phyloP scores from a whole-genome alignment of 805 yeast species.

The Wickerhamomyces silvicola region DNA sequence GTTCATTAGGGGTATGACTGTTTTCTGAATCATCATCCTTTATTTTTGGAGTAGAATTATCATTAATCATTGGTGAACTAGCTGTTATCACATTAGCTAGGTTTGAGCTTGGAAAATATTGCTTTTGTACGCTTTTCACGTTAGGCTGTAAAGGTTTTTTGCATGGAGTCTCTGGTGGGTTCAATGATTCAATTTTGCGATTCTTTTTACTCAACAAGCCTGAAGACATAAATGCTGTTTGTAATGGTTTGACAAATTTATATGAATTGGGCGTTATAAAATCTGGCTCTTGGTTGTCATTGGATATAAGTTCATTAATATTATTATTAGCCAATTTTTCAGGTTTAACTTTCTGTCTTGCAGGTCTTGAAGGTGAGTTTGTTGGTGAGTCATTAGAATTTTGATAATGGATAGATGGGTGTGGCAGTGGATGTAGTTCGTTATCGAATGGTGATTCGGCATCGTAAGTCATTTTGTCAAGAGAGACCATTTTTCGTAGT shows the following conservation, averaged over 20 bases:
- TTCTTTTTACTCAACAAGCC: conserved; percentile 65
- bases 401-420: conserved; percentile 20
- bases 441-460: conserved; percentile 19
- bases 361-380: conserved; percentile 28
- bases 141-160: conserved; percentile 32
- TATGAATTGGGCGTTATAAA: conserved; percentile 50
- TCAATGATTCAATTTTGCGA: conserved; percentile 28
- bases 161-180: conserved; percentile 62
- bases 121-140: conserved; percentile 12
- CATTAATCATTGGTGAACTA: conserved; percentile 23
- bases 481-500: conserved; percentile 22
- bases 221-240: conserved; percentile 72
- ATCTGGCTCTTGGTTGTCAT: conserved; percentile 7
- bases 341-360: conserved; percentile 21
- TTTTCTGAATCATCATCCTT: conserved; percentile 12
- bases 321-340: conserved; percentile 6
- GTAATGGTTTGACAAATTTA: conserved; percentile 73
- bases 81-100: conserved; percentile 24
- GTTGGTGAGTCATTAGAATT: conserved; percentile 17
- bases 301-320: too few relatives aligned
- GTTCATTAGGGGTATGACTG: conserved; percentile 4
- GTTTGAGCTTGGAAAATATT: conserved; percentile 19
- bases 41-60: conserved; percentile 19
- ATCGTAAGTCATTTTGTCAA: conserved; percentile 15
- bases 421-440: conserved; percentile 19